A percentile compares a stretch with the other conserved stretches of the same genome.
Evolutionary conservation across 2,329 filamentous ascomycete species (phyloP).

Genomic region (Colletotrichum trifolii): DNA sequence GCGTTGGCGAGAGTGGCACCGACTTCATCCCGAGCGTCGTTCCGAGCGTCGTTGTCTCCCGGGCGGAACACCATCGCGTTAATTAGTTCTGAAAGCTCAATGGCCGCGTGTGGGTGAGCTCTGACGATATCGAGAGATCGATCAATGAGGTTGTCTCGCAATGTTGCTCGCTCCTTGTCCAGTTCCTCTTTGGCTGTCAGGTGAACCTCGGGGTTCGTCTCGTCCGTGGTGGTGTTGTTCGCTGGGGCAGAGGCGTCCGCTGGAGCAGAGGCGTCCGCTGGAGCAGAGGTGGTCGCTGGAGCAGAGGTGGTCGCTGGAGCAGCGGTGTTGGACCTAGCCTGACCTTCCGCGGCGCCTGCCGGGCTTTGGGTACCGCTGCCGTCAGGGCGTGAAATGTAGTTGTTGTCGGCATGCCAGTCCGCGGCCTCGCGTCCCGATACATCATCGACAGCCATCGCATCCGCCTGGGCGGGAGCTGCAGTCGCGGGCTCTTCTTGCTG

Average conservation of each 20-base stretch:
- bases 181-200: conserved; percentile 78
- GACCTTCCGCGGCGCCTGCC: conserved; percentile 14
- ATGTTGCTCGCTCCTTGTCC: conserved; percentile 76
- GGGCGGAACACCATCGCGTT: conserved; percentile 74
- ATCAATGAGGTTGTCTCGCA: conserved; percentile 85
- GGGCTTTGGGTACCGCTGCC: conserved; percentile 37
- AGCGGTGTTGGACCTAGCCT: conserved; percentile 29
- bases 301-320: conserved; percentile 39
- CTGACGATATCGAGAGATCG: conserved; percentile 91
- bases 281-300: too few species aligned
- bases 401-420: conserved; percentile 38
- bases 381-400: conserved; percentile 37
- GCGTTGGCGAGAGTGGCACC: conserved; percentile 86
- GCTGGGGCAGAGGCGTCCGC: conserved; percentile 36
- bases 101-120: conserved; percentile 86
- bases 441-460: conserved; percentile 48
- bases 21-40: conserved; percentile 75
- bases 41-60: conserved; percentile 63
- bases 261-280: conserved; percentile 35
- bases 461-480: conserved; percentile 32
- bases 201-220: conserved; percentile 39
- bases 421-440: conserved; percentile 37
- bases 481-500: conserved; percentile 39
- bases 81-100: conserved; percentile 91
- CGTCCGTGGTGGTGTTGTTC: conserved; percentile 14